Base-by-base conservation (phyloP, 2,329 filamentous ascomycete species). In the Byssochlamys sp. region DNA sequence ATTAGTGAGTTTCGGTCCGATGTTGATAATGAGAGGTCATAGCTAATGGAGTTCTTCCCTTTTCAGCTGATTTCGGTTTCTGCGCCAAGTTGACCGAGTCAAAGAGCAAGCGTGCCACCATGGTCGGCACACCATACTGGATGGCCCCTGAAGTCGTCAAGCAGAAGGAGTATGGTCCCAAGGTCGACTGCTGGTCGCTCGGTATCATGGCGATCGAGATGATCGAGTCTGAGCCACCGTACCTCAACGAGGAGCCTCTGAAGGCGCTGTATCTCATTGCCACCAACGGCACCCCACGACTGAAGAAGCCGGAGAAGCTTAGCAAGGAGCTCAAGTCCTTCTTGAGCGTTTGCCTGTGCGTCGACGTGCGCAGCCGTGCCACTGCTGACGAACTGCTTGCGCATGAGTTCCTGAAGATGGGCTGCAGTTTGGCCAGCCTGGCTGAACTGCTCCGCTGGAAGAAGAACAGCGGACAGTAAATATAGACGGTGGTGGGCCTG, bases 131-230 rank as follows among this genome's bases (percentile, higher is more conserved):
- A 33, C 94, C 94, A 14, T 99, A 97, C 81, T 99, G 94, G 94
- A 99, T 99, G 94, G 94, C 94, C 7, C 94, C 94, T 39, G 94
- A 99, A 75, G 94, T 99, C 51, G 94, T 99, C 71, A 97, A 97
- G 79, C 94, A 97, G 74, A 97, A 97, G 79, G 92, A 96, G 75
- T 99, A 99, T 69, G 94, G 92, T 45, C 89, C 89, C 70, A 97
- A 97, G 80, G 94, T 97, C 61, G 94, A 99, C 71, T 96, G 97
- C 70, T 99, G 94, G 94, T 96, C 91, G 29, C 80, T 99, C 61
- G 94, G 94, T 69, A 99, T 99, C 77, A 99, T 97, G 94, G 92
- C 94, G 26, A 97, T 99, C 69, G 94, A 99, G 76, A 96, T 99
- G 94, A 97, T 97, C 69, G 94, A 99, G 73, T 95, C 90, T 19